Base-by-base conservation (phyloP, 305 asterid species). In the Fraxinus platypoda region DNA sequence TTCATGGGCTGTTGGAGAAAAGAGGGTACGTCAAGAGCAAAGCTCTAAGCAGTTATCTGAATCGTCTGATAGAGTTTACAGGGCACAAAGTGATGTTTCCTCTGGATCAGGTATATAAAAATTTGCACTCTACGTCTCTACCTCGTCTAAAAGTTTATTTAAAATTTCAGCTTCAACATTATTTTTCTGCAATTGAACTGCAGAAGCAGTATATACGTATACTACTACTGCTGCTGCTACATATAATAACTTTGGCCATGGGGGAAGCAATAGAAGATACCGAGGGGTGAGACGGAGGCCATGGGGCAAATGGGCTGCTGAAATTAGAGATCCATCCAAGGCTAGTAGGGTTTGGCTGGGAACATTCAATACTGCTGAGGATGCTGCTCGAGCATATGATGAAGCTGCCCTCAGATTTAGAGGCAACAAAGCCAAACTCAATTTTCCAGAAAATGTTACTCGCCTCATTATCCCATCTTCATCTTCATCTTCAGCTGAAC, bases 1-100 rank as follows among this genome's bases (percentile, higher is more conserved):
- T 73, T 80, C 91, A 34, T 81, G 86, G 73, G 81, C 64, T 34
- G 78, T 78, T 81, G 90, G 86, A 19, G 86, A 74, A 31, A 91
- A 90, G 87, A 91, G 95, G 81, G 85, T 83, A 46, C 93, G 94
- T 15, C 83, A 79, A 73, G 66, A 83, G 19, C 73, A 54, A 74
- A 83, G 41, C 46, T 75, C n/a, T 31, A 3, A n/a, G 34, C 83
- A 49, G 21, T 75, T 70, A 19, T 57, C 81, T 15, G 74, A 87
- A 41, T 80, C 89, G 59, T 71, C 37, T 31, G 79, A 81, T 5
- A 81, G 82, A 77, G 86, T 84, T 77, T 80, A 26, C 84, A 80
- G 87, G 74, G 81, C 81, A 46, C 75, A 71, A 17, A 52, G 28
- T 30, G 87, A 87, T 77, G 76, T 85, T 34, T 71, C 88, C 34